Evolutionary conservation across 2,329 filamentous ascomycete genomes (phyloP).

Genomic region (Penicillium freii): DNA sequence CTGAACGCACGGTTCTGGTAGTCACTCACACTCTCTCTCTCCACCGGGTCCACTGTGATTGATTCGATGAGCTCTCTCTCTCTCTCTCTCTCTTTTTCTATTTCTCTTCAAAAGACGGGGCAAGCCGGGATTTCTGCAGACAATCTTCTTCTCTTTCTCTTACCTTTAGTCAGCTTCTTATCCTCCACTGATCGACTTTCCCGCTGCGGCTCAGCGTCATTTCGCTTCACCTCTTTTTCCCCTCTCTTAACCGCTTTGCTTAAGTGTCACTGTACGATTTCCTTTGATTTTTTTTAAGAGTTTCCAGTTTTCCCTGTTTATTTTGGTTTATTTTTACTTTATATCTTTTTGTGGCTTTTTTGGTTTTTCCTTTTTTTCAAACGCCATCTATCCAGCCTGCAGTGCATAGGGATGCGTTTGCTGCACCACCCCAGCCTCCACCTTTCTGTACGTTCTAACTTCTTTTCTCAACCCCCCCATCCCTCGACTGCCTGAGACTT

Average conservation of each 20-base stretch:
- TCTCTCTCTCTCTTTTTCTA: conserved; percentile 32
- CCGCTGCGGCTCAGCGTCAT: conserved; percentile 30
- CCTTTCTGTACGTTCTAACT: conserved; percentile 14
- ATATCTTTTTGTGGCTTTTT: background rate
- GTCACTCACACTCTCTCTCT: background rate
- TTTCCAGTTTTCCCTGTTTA: conserved; percentile 8
- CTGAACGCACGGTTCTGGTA: conserved; percentile 12
- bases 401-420: conserved; percentile 29
- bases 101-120: conserved; percentile 21
- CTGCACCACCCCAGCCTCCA: conserved; percentile 26
- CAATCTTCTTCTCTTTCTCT: conserved; percentile 17
- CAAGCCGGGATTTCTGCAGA: conserved; percentile 17
- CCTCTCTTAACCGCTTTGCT: conserved; percentile 8
- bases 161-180: conserved; percentile 24
- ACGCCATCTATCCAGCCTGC: conserved; percentile 15
- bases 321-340: conserved; percentile 15
- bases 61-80: conserved; percentile 18
- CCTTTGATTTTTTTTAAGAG: conserved; percentile 12
- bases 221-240: conserved; percentile 9
- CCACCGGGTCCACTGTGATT: conserved; percentile 13
- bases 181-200: conserved; percentile 27
- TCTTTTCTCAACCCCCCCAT: conserved; percentile 9
- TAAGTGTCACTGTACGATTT: conserved; percentile 8
- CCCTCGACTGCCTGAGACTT: conserved; percentile 12
- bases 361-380: conserved; percentile 16